These are phyloP conservation scores for Tetracentron sinense DNA, from an alignment of 164 flowering plant genomes.

Conservation along the genomic window DNA sequence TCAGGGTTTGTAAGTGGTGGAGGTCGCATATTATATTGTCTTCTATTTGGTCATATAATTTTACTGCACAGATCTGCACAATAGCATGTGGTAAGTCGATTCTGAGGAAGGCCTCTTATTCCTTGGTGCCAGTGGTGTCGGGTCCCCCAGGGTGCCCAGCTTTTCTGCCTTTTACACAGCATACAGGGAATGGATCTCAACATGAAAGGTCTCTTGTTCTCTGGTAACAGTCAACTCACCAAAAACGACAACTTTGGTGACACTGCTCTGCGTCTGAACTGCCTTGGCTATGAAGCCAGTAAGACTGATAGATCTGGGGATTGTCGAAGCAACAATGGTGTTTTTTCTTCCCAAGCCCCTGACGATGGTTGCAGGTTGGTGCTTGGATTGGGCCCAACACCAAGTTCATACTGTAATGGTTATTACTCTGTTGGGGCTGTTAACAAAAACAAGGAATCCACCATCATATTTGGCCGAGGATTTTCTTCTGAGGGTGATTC, in stretches of 20 bases:
- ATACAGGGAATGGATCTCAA: slow-evolving; percentile 44
- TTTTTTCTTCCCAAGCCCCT: slow-evolving; percentile 18
- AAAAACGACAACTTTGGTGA: slow-evolving; percentile 43
- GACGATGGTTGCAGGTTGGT: slow-evolving; percentile 82
- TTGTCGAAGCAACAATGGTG: slow-evolving; percentile 14
- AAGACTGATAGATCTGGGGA: slow-evolving; percentile 21
- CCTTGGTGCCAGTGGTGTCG: neutral
- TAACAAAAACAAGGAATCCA: slow-evolving; percentile 28
- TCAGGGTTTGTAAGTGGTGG: slow-evolving; percentile 84
- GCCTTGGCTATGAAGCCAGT: slow-evolving; percentile 42
- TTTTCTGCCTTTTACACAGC: slow-evolving; percentile 2
- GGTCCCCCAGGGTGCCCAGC: slow-evolving; percentile 3
- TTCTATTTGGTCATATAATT: slow-evolving; percentile 15
- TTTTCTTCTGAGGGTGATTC: slow-evolving; percentile 41
- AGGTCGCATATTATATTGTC: slow-evolving; percentile 19
- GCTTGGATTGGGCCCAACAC: slow-evolving; percentile 84
- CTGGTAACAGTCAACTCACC: slow-evolving; percentile 24
- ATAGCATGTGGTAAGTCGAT: slow-evolving; percentile 13
- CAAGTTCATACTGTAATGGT: slow-evolving; percentile 29
- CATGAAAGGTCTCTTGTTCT: slow-evolving; percentile 23
- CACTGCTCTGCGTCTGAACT: slow-evolving; percentile 57
- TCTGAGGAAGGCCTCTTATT: slow-evolving; percentile 1
- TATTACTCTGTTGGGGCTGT: slow-evolving; percentile 18
- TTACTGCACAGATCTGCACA: slow-evolving; percentile 6
- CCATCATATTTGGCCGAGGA: slow-evolving; percentile 22